Conservation (phyloP, 805 yeast genomes). For the Yamadazyma nakazawae region DNA sequence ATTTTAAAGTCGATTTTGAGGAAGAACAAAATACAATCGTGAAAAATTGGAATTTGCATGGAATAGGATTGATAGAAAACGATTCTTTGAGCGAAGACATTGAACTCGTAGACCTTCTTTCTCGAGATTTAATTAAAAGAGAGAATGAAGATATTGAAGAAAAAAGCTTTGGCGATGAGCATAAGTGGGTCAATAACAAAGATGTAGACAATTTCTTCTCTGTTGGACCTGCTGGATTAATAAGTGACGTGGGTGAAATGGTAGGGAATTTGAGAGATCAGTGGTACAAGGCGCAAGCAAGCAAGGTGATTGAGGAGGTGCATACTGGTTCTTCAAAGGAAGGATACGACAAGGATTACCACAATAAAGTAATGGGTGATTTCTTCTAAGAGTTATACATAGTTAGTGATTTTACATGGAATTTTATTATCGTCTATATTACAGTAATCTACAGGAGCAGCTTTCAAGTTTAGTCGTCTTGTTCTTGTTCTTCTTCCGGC, state of each 20-base stretch:
- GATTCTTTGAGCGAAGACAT: slow-evolving; percentile 12
- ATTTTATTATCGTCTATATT: not conserved
- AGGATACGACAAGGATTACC: slow-evolving; percentile 7
- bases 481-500: slow-evolving; percentile 22
- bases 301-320: not conserved
- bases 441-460: slow-evolving; percentile 1
- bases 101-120: slow-evolving; percentile 26
- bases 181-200: slow-evolving; percentile 51
- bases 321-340: not conserved
- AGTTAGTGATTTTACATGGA: no score
- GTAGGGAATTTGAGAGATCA: slow-evolving; percentile 45
- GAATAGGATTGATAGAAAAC: slow-evolving; percentile 19
- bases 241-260: slow-evolving; percentile 61
- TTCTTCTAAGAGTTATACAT: slow-evolving; percentile 2
- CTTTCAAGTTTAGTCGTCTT: slow-evolving; percentile 1
- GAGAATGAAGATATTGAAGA: slow-evolving; percentile 35
- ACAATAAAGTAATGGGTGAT: slow-evolving; percentile 11
- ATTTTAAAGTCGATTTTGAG: slow-evolving; percentile 39
- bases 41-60: slow-evolving; percentile 2
- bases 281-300: slow-evolving; percentile 17
- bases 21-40: slow-evolving; percentile 14
- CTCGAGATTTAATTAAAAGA: slow-evolving; percentile 33
- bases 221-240: slow-evolving; percentile 71
- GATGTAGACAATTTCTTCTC: slow-evolving; percentile 41
- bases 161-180: slow-evolving; percentile 20